Evolutionary conservation across 305 asterid species (phyloP), one percentile per base, ranked within the genome.

Genomic region (Rubia peregrina): DNA sequence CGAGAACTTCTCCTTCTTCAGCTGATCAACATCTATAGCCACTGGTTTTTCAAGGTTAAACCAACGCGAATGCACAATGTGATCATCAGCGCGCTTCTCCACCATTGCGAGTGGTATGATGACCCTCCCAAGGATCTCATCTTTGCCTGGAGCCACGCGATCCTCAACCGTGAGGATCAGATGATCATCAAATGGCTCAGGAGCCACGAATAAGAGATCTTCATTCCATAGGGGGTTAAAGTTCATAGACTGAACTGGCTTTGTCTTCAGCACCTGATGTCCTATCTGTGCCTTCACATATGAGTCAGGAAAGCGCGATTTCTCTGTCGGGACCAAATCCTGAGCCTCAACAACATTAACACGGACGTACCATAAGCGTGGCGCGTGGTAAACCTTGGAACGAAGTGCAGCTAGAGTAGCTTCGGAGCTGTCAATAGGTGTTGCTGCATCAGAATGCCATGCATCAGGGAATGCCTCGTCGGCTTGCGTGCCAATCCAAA

Each of bases 401-500:
- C 92, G 87, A 19, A 85, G 85, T 19, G 85, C 83, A 71, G 91
- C 81, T 2, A 85, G 82, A 7, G 91, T 83, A 19, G 90, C 86
- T 36, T 90, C 79, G 21, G 90, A 81, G 83, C 92, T 85, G 83
- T 86, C 92, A 38, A 85, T 48, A 24, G 88, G 90, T 2, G 89
- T 71, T 26, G 95, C 92, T 30, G 92, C 92, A 67, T 90, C 96
- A 8, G 96, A 88, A 75, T 86, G 92, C 90, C 95, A 90, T 22
- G 92, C 96, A 66, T 88, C 95, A 4, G 95, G 93, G 75, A 88
- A 88, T 6, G 96, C 92, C 79, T 90, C 96, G 38, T 88, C 96
- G 0, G 95, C 95, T 78, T 89, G 96, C n/a, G 96, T 89, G 16
- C 96, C 96, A 19, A 86, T 88, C 96, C 96, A 90, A 51, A 90